Evolutionary conservation across 768 basidiomycete species (phyloP), one percentile per base, ranked within the genome.

Genomic region (Macrolepiota fuliginosa): DNA sequence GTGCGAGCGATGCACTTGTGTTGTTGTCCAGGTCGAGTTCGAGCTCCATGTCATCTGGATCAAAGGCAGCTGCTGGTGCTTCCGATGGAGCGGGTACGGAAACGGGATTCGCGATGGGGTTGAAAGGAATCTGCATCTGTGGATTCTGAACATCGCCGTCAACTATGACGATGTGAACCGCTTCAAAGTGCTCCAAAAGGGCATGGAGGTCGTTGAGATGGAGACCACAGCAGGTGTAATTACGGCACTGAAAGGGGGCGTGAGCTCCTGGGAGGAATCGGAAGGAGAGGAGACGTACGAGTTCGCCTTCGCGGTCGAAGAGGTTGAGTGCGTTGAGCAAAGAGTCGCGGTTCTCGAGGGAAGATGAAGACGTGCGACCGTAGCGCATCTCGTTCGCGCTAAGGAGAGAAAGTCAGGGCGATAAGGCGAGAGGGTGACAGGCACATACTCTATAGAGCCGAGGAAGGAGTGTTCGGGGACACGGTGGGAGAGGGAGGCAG

Each of bases 171-270:
- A 96, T 90, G 71, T 96, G 94, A 51, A 87, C 86, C 62, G 94
- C 90, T 69, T 96, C 94, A 65, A 96, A 95, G 70, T 96, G 94
- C 73, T 96, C 92, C 2, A 96, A 83, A 11, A 96, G 86, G 2
- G 92, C 77, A 63, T 78, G 76, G 27, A 78, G 71, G 62, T 78
- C 77, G 54, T 71, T 73, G 17, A 93, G 81, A 64, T 88, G 83
- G 54, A 90, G 76, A 10, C 93, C 94, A 70, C 94, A 97, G 75
- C 95, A 97, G 1, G 87, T 87, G 77, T 94, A 97, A 72, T 96
- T 89, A 65, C 89, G 87, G 73, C 91, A 93, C 86, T 90, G 61
- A 3, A 29, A 37, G 37, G 29, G 56, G n/a, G 24, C 54, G 25
- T 37, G 53, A 63, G 56, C 40, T 50, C 25, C 39, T 51, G 17